A percentile compares a stretch with the other conserved stretches of the same genome.
phyloP scores from a whole-genome alignment of 495 filamentous ascomycete genomes.

The Venustampulla echinocandica region DNA sequence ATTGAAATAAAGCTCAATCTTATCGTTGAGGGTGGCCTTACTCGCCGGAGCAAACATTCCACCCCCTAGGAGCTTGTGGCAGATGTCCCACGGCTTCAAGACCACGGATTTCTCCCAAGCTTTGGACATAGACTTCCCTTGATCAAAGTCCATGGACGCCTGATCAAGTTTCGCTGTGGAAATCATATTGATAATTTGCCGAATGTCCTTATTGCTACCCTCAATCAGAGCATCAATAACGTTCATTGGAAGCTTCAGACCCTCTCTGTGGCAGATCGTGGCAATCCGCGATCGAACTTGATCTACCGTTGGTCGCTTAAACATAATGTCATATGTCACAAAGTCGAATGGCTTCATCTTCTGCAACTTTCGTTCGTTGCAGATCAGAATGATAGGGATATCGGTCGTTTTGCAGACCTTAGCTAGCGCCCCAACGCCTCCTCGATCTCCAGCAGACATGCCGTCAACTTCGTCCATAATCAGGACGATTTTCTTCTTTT shows the following conservation, averaged over 20 bases:
- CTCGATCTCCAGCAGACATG: slow-evolving; percentile 95
- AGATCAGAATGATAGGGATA: slow-evolving; percentile 93
- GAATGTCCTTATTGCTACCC: slow-evolving; percentile 88
- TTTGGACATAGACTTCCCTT: slow-evolving; percentile 88
- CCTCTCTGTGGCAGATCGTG: slow-evolving; percentile 90
- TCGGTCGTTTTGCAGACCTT: slow-evolving; percentile 90
- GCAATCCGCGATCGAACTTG: slow-evolving; percentile 83
- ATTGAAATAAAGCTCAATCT: slow-evolving; percentile 98
- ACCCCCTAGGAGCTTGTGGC: slow-evolving; percentile 77
- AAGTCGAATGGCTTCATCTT: slow-evolving; percentile 98
- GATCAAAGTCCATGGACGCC: slow-evolving; percentile 64
- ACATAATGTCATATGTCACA: slow-evolving; percentile 74
- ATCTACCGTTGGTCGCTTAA: slow-evolving; percentile 79
- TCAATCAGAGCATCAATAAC: slow-evolving; percentile 95
- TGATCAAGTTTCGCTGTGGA: slow-evolving; percentile 86
- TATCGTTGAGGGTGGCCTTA: slow-evolving; percentile 84
- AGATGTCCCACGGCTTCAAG: slow-evolving; percentile 97
- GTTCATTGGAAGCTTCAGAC: slow-evolving; percentile 70
- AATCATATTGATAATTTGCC: slow-evolving; percentile 98
- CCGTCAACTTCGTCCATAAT: slow-evolving; percentile 99
- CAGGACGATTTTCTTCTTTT: slow-evolving; percentile 85
- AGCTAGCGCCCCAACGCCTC: slow-evolving; percentile 89
- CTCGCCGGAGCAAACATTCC: slow-evolving; percentile 77
- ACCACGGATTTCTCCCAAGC: slow-evolving; percentile 97
- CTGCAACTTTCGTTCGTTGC: slow-evolving; percentile 82